Evolutionary conservation across 1,139 yeast genomes (phyloP).

Genomic region (Hemisphaericaspora xylofermentans): DNA sequence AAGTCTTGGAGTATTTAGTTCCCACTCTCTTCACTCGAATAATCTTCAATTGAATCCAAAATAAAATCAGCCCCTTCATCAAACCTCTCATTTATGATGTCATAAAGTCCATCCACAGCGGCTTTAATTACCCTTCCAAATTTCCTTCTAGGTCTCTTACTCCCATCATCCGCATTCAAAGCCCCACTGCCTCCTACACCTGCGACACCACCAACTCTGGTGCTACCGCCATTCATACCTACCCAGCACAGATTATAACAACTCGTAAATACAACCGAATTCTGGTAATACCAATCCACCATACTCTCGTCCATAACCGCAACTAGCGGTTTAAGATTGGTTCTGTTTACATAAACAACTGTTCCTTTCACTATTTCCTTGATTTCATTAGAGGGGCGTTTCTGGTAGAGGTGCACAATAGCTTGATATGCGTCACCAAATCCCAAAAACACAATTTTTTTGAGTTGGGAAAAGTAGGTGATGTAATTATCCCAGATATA

Average conservation of each 20-base stretch:
- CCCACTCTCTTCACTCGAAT: conserved; percentile 26
- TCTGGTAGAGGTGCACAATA: conserved; percentile 83
- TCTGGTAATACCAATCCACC: conserved; percentile 88
- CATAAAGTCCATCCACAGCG: conserved; percentile 70
- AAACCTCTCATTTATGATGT: conserved; percentile 75
- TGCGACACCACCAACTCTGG: conserved; percentile 3
- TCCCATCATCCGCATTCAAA: conserved; percentile 31
- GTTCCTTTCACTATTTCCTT: conserved; percentile 68
- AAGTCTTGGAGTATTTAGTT: conserved; percentile 7
- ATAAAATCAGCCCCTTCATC: conserved; percentile 85
- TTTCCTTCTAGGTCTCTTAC: conserved; percentile 80
- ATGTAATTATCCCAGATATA: conserved; percentile 92
- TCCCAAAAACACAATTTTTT: conserved; percentile 78
- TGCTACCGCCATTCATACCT: conserved; percentile 31
- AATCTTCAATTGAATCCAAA: conserved; percentile 68
- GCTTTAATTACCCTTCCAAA: conserved; percentile 85
- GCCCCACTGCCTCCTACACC: conserved; percentile 14
- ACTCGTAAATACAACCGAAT: conserved; percentile 80
- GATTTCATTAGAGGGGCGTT: conserved; percentile 59
- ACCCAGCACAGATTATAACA: conserved; percentile 79
- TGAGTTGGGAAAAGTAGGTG: conserved; percentile 64
- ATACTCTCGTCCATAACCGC: conserved; percentile 87
- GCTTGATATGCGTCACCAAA: conserved; percentile 90
- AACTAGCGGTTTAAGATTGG: conserved; percentile 69
- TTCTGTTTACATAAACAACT: conserved; percentile 66